Evolutionary conservation across 768 basidiomycete species (phyloP).

Genomic region (Amylocystis lapponica): DNA sequence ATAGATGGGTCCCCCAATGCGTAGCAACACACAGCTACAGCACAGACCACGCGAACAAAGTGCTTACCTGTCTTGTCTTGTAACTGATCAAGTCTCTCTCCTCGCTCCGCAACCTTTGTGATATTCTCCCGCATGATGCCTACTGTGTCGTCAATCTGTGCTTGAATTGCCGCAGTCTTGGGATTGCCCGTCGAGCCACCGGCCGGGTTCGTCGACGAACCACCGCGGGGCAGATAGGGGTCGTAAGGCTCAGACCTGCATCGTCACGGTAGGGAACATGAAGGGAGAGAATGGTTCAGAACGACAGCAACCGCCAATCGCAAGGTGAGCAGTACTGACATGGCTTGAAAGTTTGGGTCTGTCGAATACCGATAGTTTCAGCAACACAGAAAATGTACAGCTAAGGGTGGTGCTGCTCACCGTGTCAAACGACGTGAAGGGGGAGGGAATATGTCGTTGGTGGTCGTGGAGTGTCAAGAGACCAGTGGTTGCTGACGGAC

Average conservation of each 20-base stretch:
- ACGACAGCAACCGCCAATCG: slow-evolving; percentile 3
- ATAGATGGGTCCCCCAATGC: neutral
- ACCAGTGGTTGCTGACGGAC: too few species aligned
- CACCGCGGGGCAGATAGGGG: slow-evolving; percentile 91
- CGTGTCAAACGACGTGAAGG: slow-evolving; percentile 7
- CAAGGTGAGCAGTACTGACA: slow-evolving; percentile 13
- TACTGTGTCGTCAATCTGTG: slow-evolving; percentile 96
- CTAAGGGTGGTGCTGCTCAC: neutral
- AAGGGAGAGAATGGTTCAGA: slow-evolving; percentile 6
- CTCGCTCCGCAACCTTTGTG: slow-evolving; percentile 90
- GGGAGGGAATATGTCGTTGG: too few species aligned
- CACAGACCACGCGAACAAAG: neutral
- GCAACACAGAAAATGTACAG: neutral
- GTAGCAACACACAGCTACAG: too few species aligned
- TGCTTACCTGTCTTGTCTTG: slow-evolving; percentile 96
- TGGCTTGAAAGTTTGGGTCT: slow-evolving; percentile 11
- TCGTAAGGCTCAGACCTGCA: slow-evolving; percentile 96
- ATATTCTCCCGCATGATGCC: slow-evolving; percentile 99
- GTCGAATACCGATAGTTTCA: neutral
- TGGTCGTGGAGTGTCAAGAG: too few species aligned
- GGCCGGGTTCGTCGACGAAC: slow-evolving; percentile 49
- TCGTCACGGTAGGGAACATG: neutral
- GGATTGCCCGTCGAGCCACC: slow-evolving; percentile 54
- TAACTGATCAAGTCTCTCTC: slow-evolving; percentile 87
- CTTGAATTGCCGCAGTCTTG: slow-evolving; percentile 93